Evolutionary conservation across 441 rosid genomes (phyloP).

Genomic region (Adansonia grandidieri): DNA sequence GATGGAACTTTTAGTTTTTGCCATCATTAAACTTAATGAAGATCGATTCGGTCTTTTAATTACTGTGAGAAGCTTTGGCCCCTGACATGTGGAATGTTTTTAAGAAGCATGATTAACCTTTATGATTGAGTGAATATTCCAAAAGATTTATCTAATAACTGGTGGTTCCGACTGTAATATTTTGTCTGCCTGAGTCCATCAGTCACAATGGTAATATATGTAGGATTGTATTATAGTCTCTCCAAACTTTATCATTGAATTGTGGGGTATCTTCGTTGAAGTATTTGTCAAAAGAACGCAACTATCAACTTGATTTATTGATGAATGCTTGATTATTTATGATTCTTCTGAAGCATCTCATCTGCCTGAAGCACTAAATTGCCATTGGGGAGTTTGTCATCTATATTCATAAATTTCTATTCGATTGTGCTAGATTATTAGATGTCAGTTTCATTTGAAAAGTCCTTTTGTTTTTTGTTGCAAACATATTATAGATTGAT

Average conservation of each 20-base stretch:
- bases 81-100: slow-evolving; percentile 2
- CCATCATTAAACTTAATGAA: slow-evolving; percentile 8
- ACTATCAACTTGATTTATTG: neutral
- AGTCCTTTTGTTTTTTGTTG: neutral
- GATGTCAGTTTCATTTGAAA: neutral
- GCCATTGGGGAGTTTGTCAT: neutral
- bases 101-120: slow-evolving; percentile 21
- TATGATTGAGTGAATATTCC: slow-evolving; percentile 21
- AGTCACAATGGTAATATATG: neutral
- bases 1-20: slow-evolving; percentile 12
- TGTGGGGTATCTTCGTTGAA: slow-evolving; percentile 7
- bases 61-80: slow-evolving; percentile 11
- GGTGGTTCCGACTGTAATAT: slow-evolving; percentile 8
- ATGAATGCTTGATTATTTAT: slow-evolving; percentile 3
- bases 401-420: neutral
- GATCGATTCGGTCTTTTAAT: neutral
- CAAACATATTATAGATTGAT: slow-evolving; percentile 3
- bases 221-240: neutral
- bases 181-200: slow-evolving; percentile 22
- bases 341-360: neutral
- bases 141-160: neutral
- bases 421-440: neutral
- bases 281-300: neutral
- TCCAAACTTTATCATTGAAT: neutral
- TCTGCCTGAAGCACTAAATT: slow-evolving; percentile 15